phyloP scores from a whole-genome alignment of 2,329 filamentous ascomycete genomes.

The Trichoderma simmonsii region DNA sequence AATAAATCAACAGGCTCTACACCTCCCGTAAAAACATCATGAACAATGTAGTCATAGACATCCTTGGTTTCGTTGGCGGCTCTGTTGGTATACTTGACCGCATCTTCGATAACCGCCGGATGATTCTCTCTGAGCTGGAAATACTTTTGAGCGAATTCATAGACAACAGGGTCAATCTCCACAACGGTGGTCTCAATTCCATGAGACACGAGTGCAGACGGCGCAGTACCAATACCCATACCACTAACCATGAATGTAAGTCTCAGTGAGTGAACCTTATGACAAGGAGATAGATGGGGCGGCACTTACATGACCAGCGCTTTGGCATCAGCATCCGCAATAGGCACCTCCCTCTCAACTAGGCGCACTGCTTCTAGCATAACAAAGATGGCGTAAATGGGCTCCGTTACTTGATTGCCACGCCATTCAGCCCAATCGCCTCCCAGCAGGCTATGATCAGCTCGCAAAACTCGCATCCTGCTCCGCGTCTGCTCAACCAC shows the following conservation, averaged over 20 bases:
- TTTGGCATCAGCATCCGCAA: slow-evolving; percentile 63
- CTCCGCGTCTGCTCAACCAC: slow-evolving; percentile 72
- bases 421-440: slow-evolving; percentile 74
- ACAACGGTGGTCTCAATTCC: slow-evolving; percentile 91
- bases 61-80: slow-evolving; percentile 41
- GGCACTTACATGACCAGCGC: slow-evolving; percentile 79
- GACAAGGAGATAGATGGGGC: not conserved
- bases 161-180: slow-evolving; percentile 87
- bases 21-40: slow-evolving; percentile 96
- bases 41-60: slow-evolving; percentile 86
- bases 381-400: slow-evolving; percentile 93
- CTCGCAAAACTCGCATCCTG: slow-evolving; percentile 79
- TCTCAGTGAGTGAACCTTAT: not conserved
- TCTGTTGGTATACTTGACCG: slow-evolving; percentile 62
- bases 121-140: slow-evolving; percentile 78
- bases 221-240: slow-evolving; percentile 87
- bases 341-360: slow-evolving; percentile 56
- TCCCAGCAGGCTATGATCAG: slow-evolving; percentile 89
- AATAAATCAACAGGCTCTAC: slow-evolving; percentile 88
- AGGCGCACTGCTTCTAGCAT: slow-evolving; percentile 91
- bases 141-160: slow-evolving; percentile 77
- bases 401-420: slow-evolving; percentile 65
- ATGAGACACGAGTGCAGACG: slow-evolving; percentile 79
- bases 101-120: slow-evolving; percentile 77
- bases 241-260: slow-evolving; percentile 52